These are phyloP conservation scores for Pyricularia sp. DNA, from an alignment of 2,329 filamentous ascomycete species.

Conservation along the genomic window DNA sequence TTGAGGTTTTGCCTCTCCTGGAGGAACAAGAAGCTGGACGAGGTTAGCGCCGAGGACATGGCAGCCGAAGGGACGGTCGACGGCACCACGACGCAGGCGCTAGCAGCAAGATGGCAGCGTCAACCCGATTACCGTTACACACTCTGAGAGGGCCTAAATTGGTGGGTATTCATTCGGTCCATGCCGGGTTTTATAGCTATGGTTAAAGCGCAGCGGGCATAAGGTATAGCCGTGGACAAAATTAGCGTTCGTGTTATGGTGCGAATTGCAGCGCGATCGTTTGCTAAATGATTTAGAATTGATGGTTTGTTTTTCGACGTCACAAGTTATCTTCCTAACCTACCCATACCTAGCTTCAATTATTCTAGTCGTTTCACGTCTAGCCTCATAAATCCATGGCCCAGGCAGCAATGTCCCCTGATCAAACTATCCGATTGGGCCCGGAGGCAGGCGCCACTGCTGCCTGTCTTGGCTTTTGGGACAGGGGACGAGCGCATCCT, in stretches of 20 bases:
- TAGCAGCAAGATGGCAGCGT: slow-evolving; percentile 8
- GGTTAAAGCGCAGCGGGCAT: not conserved
- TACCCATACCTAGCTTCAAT: not conserved
- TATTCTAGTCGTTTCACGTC: not conserved
- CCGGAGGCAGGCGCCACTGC: not conserved
- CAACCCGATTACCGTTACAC: slow-evolving; percentile 8
- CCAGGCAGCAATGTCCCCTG: not conserved
- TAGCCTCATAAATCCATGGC: not conserved
- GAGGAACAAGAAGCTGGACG: slow-evolving; percentile 8
- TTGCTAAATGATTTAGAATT: too few species aligned
- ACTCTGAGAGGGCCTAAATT: not conserved
- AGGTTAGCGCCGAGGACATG: slow-evolving; percentile 5
- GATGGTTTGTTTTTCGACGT: not conserved
- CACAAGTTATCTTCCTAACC: not conserved
- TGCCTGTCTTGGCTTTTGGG: not conserved
- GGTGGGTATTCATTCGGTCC: too few species aligned
- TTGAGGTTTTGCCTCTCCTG: slow-evolving; percentile 9
- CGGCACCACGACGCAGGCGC: not conserved
- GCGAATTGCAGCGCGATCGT: too few species aligned
- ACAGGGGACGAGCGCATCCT: not conserved
- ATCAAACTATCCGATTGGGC: not conserved
- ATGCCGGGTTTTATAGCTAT: not conserved
- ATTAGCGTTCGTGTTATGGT: too few species aligned
- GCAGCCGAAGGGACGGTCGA: slow-evolving; percentile 4
- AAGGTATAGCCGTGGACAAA: too few species aligned